Conservation (phyloP, 164 flowering plant genomes). For the Tinospora cordifolia region DNA sequence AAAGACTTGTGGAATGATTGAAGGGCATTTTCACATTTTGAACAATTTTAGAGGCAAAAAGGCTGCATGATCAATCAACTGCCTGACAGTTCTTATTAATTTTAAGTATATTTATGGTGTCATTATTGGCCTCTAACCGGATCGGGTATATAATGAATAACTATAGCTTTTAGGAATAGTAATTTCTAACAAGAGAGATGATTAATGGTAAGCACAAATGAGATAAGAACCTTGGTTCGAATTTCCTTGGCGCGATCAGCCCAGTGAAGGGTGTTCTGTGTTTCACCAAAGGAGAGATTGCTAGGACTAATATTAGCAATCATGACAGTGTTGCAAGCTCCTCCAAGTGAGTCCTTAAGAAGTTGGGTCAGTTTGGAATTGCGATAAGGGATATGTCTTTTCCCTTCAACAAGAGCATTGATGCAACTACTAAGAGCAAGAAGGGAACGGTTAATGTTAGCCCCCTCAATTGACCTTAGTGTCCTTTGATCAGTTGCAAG, state of each 20-base stretch:
- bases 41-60: too few relatives aligned
- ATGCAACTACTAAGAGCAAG: constrained; percentile 96
- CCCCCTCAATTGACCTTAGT: constrained; percentile 80
- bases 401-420: constrained; percentile 93
- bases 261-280: constrained; percentile 95
- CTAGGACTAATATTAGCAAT: constrained; percentile 94
- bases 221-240: constrained; percentile 51
- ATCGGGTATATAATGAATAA: too few relatives aligned
- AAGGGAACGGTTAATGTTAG: constrained; percentile 86
- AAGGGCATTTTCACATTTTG: too few relatives aligned
- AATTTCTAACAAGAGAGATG: not conserved
- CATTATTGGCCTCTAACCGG: too few relatives aligned
- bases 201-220: not conserved
- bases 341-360: constrained; percentile 89
- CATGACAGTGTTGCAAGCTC: constrained; percentile 89
- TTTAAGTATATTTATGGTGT: too few relatives aligned
- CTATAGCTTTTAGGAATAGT: not conserved
- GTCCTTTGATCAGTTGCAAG: constrained; percentile 94
- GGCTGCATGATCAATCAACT: too few relatives aligned
- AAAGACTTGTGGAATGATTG: too few relatives aligned
- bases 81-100: too few relatives aligned
- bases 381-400: constrained; percentile 82
- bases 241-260: constrained; percentile 95
- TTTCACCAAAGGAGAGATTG: constrained; percentile 78
- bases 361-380: constrained; percentile 95